Base-by-base conservation (phyloP, 2,329 filamentous ascomycete genomes). In the Trichoderma arundinaceum region DNA sequence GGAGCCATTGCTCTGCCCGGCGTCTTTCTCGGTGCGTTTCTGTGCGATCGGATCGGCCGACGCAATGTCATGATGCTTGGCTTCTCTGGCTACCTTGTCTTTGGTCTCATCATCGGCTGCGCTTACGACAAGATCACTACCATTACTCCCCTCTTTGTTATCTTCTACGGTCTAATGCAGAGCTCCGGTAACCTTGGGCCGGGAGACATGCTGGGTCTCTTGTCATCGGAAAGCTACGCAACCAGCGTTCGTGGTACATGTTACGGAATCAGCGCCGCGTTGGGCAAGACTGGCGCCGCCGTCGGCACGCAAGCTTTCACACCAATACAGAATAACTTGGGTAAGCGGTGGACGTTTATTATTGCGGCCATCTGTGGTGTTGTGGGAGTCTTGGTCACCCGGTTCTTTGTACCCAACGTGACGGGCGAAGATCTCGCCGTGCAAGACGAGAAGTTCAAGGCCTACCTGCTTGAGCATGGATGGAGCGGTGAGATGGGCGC, bases 121-220 rank as follows among this genome's bases (percentile, higher is more conserved):
- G 74, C 81, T 1, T 84, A 83, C 68, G 72, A 82, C 43, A 72
- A 78, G 44, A 78, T 85, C 68, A 81, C 79, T 13, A 77, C 79
- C n/a, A 81, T 83, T 54, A 72, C 83, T 0, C 81, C 83, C 0
- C 77, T 83, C 4, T 85, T 85, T 68, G 78, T 85, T 10, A 76
- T 84, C 15, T 79, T 84, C 65, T 85, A 84, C 68, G 83, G 82
- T 1, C 72, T 84, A 4, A 81, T 85, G 77, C 81, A 82, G 67
- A 79, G 77, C 28, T 80, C 77, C 1, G 81, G 82, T 0, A 82
- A 84, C 64, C 72, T 84, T 61, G 83, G 83, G 0, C 83, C 83
- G 0, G 83, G 83, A 0, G 80, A 83, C 46, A 84, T 82, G 73
- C 76, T 85, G 4, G 82, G 82, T 0, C 73, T 85, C 3, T 71